Base-by-base conservation (phyloP, 139 green algal genomes). In the Dunaliella sp. region DNA sequence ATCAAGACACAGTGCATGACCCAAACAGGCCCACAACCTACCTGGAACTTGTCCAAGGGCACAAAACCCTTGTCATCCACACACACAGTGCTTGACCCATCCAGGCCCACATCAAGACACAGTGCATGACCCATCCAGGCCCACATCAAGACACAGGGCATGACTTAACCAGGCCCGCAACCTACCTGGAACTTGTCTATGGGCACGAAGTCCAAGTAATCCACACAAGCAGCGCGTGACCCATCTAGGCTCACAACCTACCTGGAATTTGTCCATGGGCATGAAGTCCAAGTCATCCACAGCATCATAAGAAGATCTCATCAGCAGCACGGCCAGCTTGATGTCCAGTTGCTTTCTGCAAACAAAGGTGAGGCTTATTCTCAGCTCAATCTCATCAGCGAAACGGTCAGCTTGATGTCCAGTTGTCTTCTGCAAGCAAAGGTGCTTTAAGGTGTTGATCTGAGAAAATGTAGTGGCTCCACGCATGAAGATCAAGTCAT, bases 251-350 rank as follows among this genome's bases (percentile, higher is more conserved):
- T 3, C 37, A 84, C 81, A 75, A 21, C 36, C 2, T 32, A 58
- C 24, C 72, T 88, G 81, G 84, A 85, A 85, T 0, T 33, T 59
- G 38, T 89, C 91, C 95, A 96, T 98, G 36, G 94, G 80, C 0
- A 97, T 91, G 85, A 97, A 97, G 86, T 98, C 90, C 16, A 98
- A 85, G 0, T 86, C 92, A 65, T 98, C 94, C 0, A 93, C 92
- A 0, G 94, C 92, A 37, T 98, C 93, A 84, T 98, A 98, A 1
- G 88, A 87, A 25, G 86, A 93, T 12, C 94, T 83, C 90, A 98
- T 92, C 28, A 98, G 89, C 84, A 98, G 87, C 38, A 98, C 95
- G 1, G 96, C 96, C 88, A 98, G 97, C 3, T 85, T 83, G 58
- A 92, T 90, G 73, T 94, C 85, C 22, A 98, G 83, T 2, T 58